Evolutionary conservation across 2,329 filamentous ascomycete species (phyloP), one percentile per base, ranked within the genome.

Genomic region (Aspergillus pseudotamarii): DNA sequence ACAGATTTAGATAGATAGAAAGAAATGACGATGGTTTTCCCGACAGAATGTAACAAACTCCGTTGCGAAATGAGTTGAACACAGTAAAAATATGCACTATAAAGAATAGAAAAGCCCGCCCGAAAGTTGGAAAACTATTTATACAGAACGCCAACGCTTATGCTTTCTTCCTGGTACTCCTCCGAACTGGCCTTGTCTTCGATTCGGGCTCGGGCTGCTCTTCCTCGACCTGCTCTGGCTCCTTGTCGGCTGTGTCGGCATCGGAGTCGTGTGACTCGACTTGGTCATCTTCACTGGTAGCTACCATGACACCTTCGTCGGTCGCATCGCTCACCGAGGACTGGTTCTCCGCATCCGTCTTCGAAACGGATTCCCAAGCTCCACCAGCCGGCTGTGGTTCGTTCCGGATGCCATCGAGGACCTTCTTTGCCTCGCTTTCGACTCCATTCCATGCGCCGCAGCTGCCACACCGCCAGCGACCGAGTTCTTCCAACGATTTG

Each of bases 391-490:
- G 65, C 28, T 57, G 69, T 1, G 66, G 51, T 5, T 67, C 65
- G 38, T 69, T 69, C 59, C 80, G 78, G 26, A 93, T 86, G 71
- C 91, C 88, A 50, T 86, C 86, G 55, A 94, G 83, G 58, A 94
- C 89, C 73, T 89, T 88, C 68, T 88, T 87, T 10, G 88, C 87
- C 75, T 94, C 91, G 65, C 90, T 91, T 70, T 93, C 87, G 71
- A 91, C 87, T 0, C 94, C 94, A 75, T 99, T 99, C 80, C 86
- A 85, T 1, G 88, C 83, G 11, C 90, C 89, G 73, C 95, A 99
- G n/a, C 87, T 87, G 75, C 92, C 91, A 77, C 95, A 99, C 64
- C 89, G 88, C 95, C 95, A 99, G 65, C 84, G 84, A 2, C 94
- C 95, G 1, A 99, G 73, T 58, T 97, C 94, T 45, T 91, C 88